Conservation (phyloP, 345 rosid genomes). For the Camelina hispida region DNA sequence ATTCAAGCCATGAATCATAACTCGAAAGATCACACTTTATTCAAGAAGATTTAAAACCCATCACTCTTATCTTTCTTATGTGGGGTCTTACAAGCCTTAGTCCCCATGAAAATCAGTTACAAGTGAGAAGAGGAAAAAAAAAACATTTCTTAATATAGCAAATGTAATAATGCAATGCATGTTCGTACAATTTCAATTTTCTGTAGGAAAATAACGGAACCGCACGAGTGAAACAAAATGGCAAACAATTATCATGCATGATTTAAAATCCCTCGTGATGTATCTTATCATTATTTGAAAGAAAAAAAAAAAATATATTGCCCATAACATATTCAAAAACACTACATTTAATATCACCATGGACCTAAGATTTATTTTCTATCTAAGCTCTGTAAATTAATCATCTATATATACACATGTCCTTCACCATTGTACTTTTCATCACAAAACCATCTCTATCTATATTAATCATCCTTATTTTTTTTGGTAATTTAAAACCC, state of each 20-base stretch:
- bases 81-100: constrained; percentile 54
- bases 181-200: constrained; percentile 68
- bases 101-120: constrained; percentile 30
- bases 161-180: constrained; percentile 42
- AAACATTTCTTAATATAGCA: constrained; percentile 25
- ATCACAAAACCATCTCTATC: constrained; percentile 34
- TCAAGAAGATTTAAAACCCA: constrained; percentile 58
- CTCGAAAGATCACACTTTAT: constrained; percentile 64
- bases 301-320: constrained; percentile 11
- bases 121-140: neutral
- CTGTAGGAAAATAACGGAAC: constrained; percentile 42
- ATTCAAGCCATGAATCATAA: constrained; percentile 33
- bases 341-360: constrained; percentile 53
- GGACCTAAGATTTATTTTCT: constrained; percentile 31
- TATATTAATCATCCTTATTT: neutral
- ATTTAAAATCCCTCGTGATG: constrained; percentile 34
- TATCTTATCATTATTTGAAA: constrained; percentile 4
- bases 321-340: constrained; percentile 48
- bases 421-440: constrained; percentile 37
- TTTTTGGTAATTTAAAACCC: neutral
- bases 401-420: constrained; percentile 46
- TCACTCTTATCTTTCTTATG: constrained; percentile 65
- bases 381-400: constrained; percentile 22
- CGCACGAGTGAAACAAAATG: constrained; percentile 45
- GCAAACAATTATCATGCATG: constrained; percentile 36